Evolutionary conservation across 257 asterid species (phyloP), one percentile per base, ranked within the genome.

Genomic region (Solanum stenotomum): DNA sequence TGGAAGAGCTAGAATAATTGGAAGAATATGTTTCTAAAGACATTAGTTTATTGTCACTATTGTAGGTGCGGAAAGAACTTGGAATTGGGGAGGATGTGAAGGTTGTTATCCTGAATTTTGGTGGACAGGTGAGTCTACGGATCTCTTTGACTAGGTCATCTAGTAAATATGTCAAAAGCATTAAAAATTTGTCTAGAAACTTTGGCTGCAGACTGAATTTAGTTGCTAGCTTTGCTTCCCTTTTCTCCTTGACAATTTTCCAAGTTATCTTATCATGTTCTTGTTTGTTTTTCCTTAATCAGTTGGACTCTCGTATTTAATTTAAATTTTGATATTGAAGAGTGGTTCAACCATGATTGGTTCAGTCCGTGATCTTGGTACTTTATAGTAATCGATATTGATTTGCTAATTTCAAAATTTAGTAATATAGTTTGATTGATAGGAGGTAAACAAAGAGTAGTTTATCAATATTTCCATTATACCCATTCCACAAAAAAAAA

Each of bases 41-140:
- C 37, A 38, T 87, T 68, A 61, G 52, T 72, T 84, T 81, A 81
- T 61, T 78, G 34, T 16, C 79, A 42, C 86, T 68, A 85, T 90
- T 91, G 85, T 90, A 97, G 99, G 95, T 94, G 87, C 94, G 99
- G 90, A 92, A 86, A 92, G 98, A 96, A 89, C 97, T 94, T 88
- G 98, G 98, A 89, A 91, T 97, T 90, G 89, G 89, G 79, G 95
- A 93, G 86, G 96, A 95, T 86, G 95, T 93, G 92, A 97, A 95
- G 90, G 92, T 95, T 84, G 97, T 94, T 81, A 97, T 97, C 89
- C 98, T 97, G 88, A 97, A 97, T 93, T 96, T 97, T 88, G 99
- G 99, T 35, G 99, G 99, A 83, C 99, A 97, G 98, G 99, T 96
- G 91, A 52, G 67, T 87, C 52, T n/a, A 82, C 65, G 5, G 22